Base-by-base conservation (phyloP, 1,139 yeast species). In the Eremothecium coryli region DNA sequence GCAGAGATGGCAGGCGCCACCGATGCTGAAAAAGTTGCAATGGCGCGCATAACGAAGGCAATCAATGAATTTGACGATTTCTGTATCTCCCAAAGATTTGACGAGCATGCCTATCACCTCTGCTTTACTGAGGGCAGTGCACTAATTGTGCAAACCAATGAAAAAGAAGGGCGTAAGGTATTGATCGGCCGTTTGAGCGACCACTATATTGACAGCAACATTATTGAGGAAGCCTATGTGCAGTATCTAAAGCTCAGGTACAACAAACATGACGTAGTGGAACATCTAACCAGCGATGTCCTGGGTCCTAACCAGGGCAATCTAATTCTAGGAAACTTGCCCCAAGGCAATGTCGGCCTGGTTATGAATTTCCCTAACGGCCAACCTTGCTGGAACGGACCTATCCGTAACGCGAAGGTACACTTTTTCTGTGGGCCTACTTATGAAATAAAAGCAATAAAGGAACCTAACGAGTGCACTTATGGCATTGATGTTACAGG, bases 361-460 rank as follows among this genome's bases (percentile, higher is more conserved):
- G 60, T 56, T 8, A 56, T 76, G 13, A 58, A 60, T 18, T 88
- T 65, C 52, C 64, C 56, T 4, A 56, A 66, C 22, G 99, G 99
- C n/a, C 76, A 76, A 33, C 70, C 70, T 51, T 93, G 99, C 58
- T 90, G 98, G 96, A 84, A 86, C 54, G 98, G 98, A 0, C 97
- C 97, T 3, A 58, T 64, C 18, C 72, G 99, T 54, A 70, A 79
- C 23, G 88, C 86, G 0, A 61, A 60, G 8, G 76, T 84, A 3
- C 66, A 67, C 18, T 55, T 90, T 40, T 63, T 64, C 14, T 93
- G 99, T 60, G 94, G 94, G 1, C 61, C 64, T 2, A 63, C 71
- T 29, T 49, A 50, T 36, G 65, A 69, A 39, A 62, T 93, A 20
- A 37, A 76, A 18, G 60, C 75, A 2, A 94, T 88, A 4, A 66